These are phyloP conservation scores for Eucalyptus cladocalyx DNA, from an alignment of 345 rosid genomes.

Conservation along the genomic window DNA sequence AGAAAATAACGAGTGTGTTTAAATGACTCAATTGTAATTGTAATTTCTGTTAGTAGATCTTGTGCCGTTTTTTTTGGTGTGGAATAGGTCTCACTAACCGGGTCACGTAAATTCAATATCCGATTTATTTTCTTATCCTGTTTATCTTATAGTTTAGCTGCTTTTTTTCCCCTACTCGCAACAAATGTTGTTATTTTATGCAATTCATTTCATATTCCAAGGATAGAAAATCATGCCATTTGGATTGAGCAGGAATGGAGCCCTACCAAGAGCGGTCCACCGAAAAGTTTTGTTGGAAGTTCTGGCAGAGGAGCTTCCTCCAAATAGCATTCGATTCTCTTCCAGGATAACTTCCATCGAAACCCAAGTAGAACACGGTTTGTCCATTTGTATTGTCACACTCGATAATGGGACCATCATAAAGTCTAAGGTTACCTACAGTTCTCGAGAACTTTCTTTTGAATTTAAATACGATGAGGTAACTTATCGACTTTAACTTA, in stretches of 20 bases:
- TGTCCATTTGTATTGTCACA: not conserved
- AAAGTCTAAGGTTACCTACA: conserved; percentile 12
- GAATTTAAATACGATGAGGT: not conserved
- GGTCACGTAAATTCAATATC: not conserved
- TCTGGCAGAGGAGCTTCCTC: conserved; percentile 22
- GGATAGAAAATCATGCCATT: not conserved
- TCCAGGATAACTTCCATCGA: conserved; percentile 9
- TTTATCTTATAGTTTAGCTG: not conserved
- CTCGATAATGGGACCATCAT: conserved; percentile 15
- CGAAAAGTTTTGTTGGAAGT: conserved; percentile 1
- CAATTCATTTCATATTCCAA: not conserved
- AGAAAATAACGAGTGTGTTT: too few species aligned
- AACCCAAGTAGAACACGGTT: not conserved
- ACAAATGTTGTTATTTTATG: not conserved
- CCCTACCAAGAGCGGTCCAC: not conserved
- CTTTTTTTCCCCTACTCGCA: not conserved
- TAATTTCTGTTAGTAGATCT: too few species aligned
- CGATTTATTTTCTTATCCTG: not conserved
- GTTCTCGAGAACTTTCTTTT: not conserved
- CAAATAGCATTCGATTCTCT: conserved; percentile 13
- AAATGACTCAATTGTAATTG: too few species aligned
- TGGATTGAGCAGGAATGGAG: not conserved
- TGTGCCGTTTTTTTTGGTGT: too few species aligned
- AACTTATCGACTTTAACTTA: not conserved
- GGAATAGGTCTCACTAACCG: too few species aligned